These are phyloP conservation scores for Truncatella angustata DNA, from an alignment of 2,329 filamentous ascomycete genomes.

Conservation along the genomic window DNA sequence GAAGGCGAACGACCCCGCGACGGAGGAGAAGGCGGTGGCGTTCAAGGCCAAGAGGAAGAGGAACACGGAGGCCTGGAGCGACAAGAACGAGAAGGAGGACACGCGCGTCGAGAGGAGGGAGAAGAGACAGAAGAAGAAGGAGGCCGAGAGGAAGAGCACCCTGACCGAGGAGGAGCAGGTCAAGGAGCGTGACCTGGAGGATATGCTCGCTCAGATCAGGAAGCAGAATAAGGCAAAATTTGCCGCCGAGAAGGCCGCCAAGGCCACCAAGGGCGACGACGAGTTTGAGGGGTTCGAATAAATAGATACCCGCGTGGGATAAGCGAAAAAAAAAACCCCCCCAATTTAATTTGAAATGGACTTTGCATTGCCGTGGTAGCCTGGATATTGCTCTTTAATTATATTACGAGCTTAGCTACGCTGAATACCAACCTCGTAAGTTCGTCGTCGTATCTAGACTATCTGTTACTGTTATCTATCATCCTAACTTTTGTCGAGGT, in stretches of 20 bases:
- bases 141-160: conserved; percentile 59
- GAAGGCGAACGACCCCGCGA: conserved; percentile 28
- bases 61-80: conserved; percentile 71
- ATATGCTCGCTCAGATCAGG: conserved; percentile 64
- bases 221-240: conserved; percentile 50
- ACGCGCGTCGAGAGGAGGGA: conserved; percentile 60
- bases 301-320: background rate
- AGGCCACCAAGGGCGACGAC: conserved; percentile 32
- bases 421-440: too few species aligned
- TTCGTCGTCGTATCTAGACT: too few species aligned
- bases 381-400: too few species aligned
- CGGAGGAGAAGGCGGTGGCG: conserved; percentile 33
- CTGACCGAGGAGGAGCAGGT: conserved; percentile 71
- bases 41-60: conserved; percentile 52
- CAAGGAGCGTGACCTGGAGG: conserved; percentile 60
- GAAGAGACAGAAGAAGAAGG: conserved; percentile 61
- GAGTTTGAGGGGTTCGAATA: conserved; percentile 60
- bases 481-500: too few species aligned
- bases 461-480: too few species aligned
- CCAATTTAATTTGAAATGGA: too few species aligned
- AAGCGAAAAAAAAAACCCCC: too few species aligned
- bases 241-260: conserved; percentile 28
- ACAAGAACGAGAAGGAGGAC: conserved; percentile 65
- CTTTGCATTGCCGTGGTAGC: too few species aligned
- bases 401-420: too few species aligned